A percentile compares a stretch with the other conserved stretches of the same genome.
Evolutionary conservation across 495 filamentous ascomycete genomes (phyloP).

Genomic region (Hamigera avellanea): DNA sequence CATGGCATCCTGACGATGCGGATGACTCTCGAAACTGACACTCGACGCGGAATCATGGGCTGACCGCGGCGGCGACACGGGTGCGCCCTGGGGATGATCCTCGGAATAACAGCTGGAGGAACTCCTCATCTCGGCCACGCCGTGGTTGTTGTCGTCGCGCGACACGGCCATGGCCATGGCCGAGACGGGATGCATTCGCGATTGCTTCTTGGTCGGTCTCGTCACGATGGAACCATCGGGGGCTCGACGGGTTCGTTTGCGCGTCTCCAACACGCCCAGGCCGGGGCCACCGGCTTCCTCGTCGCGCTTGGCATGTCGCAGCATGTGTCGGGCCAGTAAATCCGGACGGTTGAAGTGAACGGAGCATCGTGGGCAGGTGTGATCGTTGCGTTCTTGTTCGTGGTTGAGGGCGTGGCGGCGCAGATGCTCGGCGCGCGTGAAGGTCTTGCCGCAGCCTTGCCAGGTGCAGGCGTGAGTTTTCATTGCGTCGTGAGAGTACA

Average conservation of each 20-base stretch:
- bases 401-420: conserved; percentile 49
- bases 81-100: no score
- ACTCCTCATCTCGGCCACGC: no score
- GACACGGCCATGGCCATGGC: conserved; percentile 4
- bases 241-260: conserved; percentile 47
- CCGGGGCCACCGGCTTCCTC: conserved; percentile 48
- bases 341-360: conserved; percentile 47
- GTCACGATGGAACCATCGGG: conserved; percentile 43
- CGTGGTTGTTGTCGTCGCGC: conserved; percentile 9
- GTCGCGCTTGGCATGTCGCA: conserved; percentile 47
- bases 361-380: conserved; percentile 43
- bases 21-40: no score
- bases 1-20: no score
- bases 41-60: no score
- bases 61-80: no score
- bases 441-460: conserved; percentile 39
- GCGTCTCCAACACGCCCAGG: conserved; percentile 43
- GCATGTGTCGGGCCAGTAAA: conserved; percentile 48
- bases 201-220: conserved; percentile 18
- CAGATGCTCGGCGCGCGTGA: conserved; percentile 47
- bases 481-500: no score
- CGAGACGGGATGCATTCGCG: conserved; percentile 1
- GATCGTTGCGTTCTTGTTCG: conserved; percentile 22
- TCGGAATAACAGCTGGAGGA: no score
- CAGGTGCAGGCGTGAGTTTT: conserved; percentile 33